Evolutionary conservation across 257 asterid genomes (phyloP).

Genomic region (Rhazya stricta): DNA sequence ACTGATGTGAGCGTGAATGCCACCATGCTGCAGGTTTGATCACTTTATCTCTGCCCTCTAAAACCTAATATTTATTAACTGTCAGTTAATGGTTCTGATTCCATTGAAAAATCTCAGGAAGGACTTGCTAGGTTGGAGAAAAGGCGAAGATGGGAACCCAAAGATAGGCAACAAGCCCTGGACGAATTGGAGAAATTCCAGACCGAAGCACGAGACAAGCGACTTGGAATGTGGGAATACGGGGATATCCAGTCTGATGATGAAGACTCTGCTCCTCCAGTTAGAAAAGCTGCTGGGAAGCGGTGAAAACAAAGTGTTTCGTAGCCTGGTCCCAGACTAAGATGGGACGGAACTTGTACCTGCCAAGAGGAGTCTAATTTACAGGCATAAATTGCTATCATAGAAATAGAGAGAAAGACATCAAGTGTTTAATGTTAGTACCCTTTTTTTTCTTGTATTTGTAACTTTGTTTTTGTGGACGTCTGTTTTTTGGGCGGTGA

Average conservation of each 20-base stretch:
- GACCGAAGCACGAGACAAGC: constrained; percentile 62
- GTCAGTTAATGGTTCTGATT: not conserved
- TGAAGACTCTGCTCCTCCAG: constrained; percentile 62
- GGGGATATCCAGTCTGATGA: constrained; percentile 94
- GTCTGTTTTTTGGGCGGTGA: not conserved
- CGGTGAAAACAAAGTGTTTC: constrained; percentile 32
- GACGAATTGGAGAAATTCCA: constrained; percentile 80
- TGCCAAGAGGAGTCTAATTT: not conserved
- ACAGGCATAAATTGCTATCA: not conserved
- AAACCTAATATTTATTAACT: not conserved
- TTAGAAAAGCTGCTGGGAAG: constrained; percentile 75
- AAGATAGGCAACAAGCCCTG: constrained; percentile 49
- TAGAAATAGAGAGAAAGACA: not conserved
- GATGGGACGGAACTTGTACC: not conserved
- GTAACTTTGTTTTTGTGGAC: not conserved
- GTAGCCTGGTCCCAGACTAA: not conserved
- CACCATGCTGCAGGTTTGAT: constrained; percentile 66
- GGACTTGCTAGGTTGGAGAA: constrained; percentile 95
- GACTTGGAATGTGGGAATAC: constrained; percentile 94
- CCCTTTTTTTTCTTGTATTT: not conserved
- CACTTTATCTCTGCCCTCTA: not conserved
- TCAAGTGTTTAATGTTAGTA: not conserved
- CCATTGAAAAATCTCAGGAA: constrained; percentile 44
- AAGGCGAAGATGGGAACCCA: constrained; percentile 70
- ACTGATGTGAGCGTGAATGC: constrained; percentile 71